Percentiles rank a stretch among this genome's conserved stretches.
These are phyloP conservation scores for Thelephora ganbajun DNA, from an alignment of 768 basidiomycete species.

Conservation along the genomic window DNA sequence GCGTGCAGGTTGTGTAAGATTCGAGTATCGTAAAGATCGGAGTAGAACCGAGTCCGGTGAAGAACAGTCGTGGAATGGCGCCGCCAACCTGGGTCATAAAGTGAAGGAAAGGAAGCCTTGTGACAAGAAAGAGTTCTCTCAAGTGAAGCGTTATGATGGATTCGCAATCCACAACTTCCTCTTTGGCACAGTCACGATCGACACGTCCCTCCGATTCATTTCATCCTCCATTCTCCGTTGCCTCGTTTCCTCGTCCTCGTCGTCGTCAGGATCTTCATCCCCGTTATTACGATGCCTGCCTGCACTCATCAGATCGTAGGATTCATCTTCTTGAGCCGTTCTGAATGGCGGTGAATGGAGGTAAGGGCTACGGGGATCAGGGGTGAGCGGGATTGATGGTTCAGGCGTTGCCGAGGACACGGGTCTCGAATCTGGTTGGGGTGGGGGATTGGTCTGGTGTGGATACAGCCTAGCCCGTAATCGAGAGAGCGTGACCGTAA, in stretches of 20 bases:
- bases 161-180: slow-evolving; percentile 66
- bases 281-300: slow-evolving; percentile 30
- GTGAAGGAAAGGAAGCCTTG: not conserved
- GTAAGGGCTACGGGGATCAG: slow-evolving; percentile 46
- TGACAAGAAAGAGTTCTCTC: not conserved
- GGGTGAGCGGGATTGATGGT: slow-evolving; percentile 26
- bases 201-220: slow-evolving; percentile 69
- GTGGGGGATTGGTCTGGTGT: slow-evolving; percentile 10
- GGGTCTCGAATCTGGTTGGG: no score
- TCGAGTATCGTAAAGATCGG: no score
- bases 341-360: slow-evolving; percentile 52
- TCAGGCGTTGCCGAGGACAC: slow-evolving; percentile 14
- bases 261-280: slow-evolving; percentile 49
- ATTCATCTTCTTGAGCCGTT: slow-evolving; percentile 25
- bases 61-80: no score
- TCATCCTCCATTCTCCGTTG: slow-evolving; percentile 72
- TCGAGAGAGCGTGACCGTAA: slow-evolving; percentile 34
- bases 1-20: no score
- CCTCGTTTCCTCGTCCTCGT: slow-evolving; percentile 59
- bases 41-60: no score
- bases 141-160: slow-evolving; percentile 27
- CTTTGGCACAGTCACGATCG: slow-evolving; percentile 64
- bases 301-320: slow-evolving; percentile 21
- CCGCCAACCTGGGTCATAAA: not conserved
- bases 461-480: slow-evolving; percentile 20